Base-by-base conservation (phyloP, 78 protist genomes). In the Salpingoeca rosetta region DNA sequence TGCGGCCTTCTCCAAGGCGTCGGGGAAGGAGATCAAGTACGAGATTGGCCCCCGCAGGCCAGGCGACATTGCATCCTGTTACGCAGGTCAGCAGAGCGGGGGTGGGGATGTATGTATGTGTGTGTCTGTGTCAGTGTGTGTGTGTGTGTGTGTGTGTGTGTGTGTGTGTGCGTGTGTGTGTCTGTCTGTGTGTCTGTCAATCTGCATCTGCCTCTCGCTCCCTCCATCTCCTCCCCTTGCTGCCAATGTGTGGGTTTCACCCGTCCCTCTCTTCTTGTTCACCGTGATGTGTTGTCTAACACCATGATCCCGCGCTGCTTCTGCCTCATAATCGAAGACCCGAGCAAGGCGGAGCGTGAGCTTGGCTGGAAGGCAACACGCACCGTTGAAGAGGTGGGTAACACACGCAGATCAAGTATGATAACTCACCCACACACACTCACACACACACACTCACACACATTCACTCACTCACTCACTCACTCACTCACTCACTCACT, bases 331-430 rank as follows among this genome's bases (percentile, higher is more conserved):
- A 51, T 51, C 65, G 17, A 7, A 22, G 91, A 92, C 38, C 87
- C 93, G 39, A 39, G 89, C 42, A 80, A 76, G 57, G 94, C 97
- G 26, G 37, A 83, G 56, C 81, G 3, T 26, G 91, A 87, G 80
- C 89, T 96, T 24, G 88, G 85, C 28, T 96, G 98, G 98, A 84
- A 51, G 44, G 96, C 97, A 42, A 38, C 86, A 74, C 88, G 40
- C 3, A 90, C 88, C 43, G 90, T 94, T 56, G 89, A 90, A 27
- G 92, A 89, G 73, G 93, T 94, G 96, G 31, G 65, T 51, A 17
- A 51, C 65, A 17, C 65, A 7, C 17, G 17, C 7, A 51, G 65
- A 17, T 17, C 65, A 17, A 51, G 65, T 17, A 7, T 51, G 65
- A 51, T 51, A 7, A 51, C 65, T 17, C 65, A 51, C 17, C 65